Conservation (phyloP, 345 rosid species). For the Tarenaya hassleriana region DNA sequence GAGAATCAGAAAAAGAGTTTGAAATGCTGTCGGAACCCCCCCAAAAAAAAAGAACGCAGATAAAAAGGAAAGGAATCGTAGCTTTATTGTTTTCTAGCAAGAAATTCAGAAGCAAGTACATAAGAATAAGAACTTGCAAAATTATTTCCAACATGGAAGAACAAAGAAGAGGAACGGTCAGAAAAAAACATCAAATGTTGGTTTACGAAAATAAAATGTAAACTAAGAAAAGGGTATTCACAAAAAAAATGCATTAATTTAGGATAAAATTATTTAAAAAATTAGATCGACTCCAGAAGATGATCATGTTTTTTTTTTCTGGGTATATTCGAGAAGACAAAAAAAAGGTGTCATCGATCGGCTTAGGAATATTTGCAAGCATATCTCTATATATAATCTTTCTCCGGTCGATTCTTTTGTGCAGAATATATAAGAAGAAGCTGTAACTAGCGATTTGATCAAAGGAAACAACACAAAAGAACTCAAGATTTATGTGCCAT, state of each 20-base stretch:
- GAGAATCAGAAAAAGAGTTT: slow-evolving; percentile 3
- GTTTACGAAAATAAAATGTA: too few relatives aligned
- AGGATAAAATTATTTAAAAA: too few relatives aligned
- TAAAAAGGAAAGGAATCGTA: slow-evolving; percentile 5
- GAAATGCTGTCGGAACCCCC: slow-evolving; percentile 7
- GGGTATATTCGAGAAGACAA: slow-evolving; percentile 23
- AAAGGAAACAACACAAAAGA: too few relatives aligned
- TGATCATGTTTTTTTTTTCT: too few relatives aligned
- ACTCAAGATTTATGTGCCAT: neutral
- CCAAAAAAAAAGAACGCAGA: slow-evolving; percentile 11
- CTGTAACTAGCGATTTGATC: slow-evolving; percentile 8
- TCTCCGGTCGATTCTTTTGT: too few relatives aligned
- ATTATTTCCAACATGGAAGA: slow-evolving; percentile 10
- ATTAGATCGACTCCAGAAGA: too few relatives aligned
- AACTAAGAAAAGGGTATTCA: too few relatives aligned
- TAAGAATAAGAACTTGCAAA: slow-evolving; percentile 9
- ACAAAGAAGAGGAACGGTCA: neutral
- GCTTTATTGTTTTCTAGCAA: slow-evolving; percentile 14
- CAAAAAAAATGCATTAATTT: neutral
- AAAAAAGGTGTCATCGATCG: neutral
- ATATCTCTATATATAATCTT: slow-evolving; percentile 16
- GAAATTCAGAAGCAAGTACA: slow-evolving; percentile 20
- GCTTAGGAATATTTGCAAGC: slow-evolving; percentile 20
- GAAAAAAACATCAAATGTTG: too few relatives aligned
- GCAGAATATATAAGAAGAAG: neutral